Evolutionary conservation across 768 basidiomycete species (phyloP).

Genomic region (Gymnopilus dilepis): DNA sequence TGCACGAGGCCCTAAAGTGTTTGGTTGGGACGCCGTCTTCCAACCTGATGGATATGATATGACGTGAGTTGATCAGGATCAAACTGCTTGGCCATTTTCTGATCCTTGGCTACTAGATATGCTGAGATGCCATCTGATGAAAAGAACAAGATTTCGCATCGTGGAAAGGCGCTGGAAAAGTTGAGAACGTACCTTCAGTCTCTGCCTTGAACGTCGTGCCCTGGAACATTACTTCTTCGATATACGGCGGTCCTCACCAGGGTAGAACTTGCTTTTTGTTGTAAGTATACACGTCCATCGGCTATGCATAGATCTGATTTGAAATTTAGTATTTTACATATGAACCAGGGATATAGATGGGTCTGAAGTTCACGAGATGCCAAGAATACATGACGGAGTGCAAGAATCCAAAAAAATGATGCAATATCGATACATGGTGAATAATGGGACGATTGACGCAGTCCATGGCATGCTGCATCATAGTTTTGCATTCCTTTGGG

Average conservation of each 20-base stretch:
- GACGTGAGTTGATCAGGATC: constrained; percentile 60
- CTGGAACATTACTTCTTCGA: too few species aligned
- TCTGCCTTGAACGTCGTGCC: constrained; percentile 23
- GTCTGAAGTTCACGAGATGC: background rate
- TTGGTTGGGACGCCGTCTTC: constrained; percentile 94
- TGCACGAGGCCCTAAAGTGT: constrained; percentile 74
- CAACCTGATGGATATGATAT: constrained; percentile 74
- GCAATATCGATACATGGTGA: constrained; percentile 2
- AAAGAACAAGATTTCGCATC: constrained; percentile 78
- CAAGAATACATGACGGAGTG: background rate
- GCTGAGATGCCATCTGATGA: constrained; percentile 74
- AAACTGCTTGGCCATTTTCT: constrained; percentile 4
- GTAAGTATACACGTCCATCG: background rate
- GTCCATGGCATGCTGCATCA: too few species aligned
- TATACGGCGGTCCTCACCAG: too few species aligned
- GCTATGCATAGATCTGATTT: background rate
- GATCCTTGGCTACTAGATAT: constrained; percentile 48
- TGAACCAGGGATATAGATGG: background rate
- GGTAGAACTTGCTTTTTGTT: background rate
- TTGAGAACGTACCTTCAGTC: constrained; percentile 56
- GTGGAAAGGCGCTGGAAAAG: constrained; percentile 75
- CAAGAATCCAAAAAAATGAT: constrained; percentile 4
- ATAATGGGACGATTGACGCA: too few species aligned
- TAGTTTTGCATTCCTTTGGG: constrained; percentile 1
- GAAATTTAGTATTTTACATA: background rate